These are phyloP conservation scores for Xylariales sp. DNA, from an alignment of 2,329 filamentous ascomycete genomes.

Conservation along the genomic window DNA sequence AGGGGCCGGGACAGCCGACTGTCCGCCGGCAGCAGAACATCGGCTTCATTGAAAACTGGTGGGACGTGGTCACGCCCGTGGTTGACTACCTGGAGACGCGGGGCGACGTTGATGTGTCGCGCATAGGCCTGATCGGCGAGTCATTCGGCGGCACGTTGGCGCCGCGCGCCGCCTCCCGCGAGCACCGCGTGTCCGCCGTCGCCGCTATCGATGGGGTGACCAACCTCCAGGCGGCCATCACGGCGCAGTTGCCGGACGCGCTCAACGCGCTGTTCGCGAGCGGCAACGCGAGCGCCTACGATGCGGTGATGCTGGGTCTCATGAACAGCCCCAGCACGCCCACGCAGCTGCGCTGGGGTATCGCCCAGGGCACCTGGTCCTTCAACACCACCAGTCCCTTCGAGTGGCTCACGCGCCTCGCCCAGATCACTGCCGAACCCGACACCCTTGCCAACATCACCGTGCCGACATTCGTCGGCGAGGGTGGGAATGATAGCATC, in stretches of 20 bases:
- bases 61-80: not conserved
- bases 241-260: constrained; percentile 7
- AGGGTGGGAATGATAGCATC: not conserved
- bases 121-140: constrained; percentile 32
- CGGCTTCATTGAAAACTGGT: constrained; percentile 27
- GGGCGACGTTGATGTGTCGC: constrained; percentile 19
- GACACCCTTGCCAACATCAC: not conserved
- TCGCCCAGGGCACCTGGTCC: not conserved
- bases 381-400: not conserved
- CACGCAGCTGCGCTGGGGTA: not conserved
- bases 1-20: constrained; percentile 39
- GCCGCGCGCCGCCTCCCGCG: constrained; percentile 30
- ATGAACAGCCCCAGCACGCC: not conserved
- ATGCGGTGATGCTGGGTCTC: not conserved
- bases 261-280: constrained; percentile 6
- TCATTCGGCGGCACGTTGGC: constrained; percentile 37
- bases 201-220: not conserved
- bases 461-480: not conserved
- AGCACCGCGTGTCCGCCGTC: not conserved
- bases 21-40: constrained; percentile 34
- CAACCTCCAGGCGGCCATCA: constrained; percentile 8
- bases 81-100: not conserved
- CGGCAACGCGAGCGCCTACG: not conserved
- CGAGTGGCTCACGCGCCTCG: not conserved
- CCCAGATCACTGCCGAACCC: not conserved